Evolutionary conservation across 345 rosid species (phyloP).

Genomic region (Eucalyptus dawsonii): DNA sequence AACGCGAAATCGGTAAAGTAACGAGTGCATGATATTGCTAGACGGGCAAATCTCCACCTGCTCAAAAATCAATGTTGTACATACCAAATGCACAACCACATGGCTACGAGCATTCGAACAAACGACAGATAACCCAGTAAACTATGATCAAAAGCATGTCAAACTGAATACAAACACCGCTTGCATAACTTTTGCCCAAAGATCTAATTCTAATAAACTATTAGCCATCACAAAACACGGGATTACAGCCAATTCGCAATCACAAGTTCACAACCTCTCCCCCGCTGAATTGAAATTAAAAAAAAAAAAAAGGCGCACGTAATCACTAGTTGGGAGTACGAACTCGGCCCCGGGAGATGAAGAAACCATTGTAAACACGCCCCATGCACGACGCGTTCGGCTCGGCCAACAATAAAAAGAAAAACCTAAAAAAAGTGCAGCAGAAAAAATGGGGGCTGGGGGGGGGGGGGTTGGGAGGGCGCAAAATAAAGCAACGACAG

Average conservation of each 20-base stretch:
- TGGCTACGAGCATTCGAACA: background rate
- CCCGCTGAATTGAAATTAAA: too few species aligned
- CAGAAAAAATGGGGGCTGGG: background rate
- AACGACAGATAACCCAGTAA: background rate
- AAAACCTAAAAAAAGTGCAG: background rate
- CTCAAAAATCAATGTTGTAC: background rate
- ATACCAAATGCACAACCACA: background rate
- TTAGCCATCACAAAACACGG: background rate
- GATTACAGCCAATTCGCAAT: background rate
- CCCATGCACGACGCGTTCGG: background rate
- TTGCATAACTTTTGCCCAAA: background rate
- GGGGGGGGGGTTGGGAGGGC: too few species aligned
- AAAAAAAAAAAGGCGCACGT: background rate
- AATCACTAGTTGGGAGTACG: background rate
- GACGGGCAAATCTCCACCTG: background rate
- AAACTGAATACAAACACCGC: background rate
- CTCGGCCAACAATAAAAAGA: background rate
- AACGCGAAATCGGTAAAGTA: background rate
- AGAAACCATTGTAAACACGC: background rate
- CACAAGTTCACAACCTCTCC: background rate
- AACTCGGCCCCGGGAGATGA: background rate
- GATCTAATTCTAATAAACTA: background rate
- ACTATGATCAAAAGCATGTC: background rate
- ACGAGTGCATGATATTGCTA: background rate
- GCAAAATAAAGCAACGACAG: too few species aligned